A percentile compares a stretch with the other conserved stretches of the same genome.
These are phyloP conservation scores for Begonia fuchsioides DNA, from an alignment of 306 rosid species.

Conservation along the genomic window DNA sequence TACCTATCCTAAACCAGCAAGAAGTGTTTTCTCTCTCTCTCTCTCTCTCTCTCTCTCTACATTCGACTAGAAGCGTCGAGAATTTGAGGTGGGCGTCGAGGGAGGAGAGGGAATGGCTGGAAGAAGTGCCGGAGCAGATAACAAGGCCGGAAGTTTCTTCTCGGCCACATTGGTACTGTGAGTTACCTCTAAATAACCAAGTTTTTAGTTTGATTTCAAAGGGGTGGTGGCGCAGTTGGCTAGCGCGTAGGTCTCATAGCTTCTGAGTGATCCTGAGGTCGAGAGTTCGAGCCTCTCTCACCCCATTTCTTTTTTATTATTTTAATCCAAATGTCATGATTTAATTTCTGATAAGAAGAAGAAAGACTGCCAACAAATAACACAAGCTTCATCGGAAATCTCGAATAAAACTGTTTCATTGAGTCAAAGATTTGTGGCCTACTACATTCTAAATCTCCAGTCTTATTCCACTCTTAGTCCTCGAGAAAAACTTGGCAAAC, in stretches of 20 bases:
- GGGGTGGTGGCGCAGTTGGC: too few species aligned
- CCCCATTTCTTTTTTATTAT: too few species aligned
- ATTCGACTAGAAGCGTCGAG: background rate
- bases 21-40: too few species aligned
- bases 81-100: background rate
- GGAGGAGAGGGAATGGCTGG: constrained; percentile 18
- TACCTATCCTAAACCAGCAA: too few species aligned
- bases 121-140: constrained; percentile 7
- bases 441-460: constrained; percentile 6
- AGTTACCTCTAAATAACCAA: constrained; percentile 36
- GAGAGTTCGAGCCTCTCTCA: too few species aligned
- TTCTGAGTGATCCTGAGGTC: too few species aligned
- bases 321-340: too few species aligned
- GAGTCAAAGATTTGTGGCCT: background rate
- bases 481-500: constrained; percentile 81
- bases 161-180: constrained; percentile 40
- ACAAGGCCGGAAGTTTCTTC: constrained; percentile 39
- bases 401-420: constrained; percentile 16
- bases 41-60: constrained; percentile 11
- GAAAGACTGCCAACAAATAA: too few species aligned
- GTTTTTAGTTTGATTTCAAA: too few species aligned
- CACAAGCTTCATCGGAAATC: too few species aligned
- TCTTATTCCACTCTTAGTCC: constrained; percentile 80
- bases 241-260: too few species aligned
- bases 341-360: too few species aligned